Evolutionary conservation across 2,329 filamentous ascomycete species (phyloP), one percentile per base, ranked within the genome.

Genomic region (Colletotrichum sp.): DNA sequence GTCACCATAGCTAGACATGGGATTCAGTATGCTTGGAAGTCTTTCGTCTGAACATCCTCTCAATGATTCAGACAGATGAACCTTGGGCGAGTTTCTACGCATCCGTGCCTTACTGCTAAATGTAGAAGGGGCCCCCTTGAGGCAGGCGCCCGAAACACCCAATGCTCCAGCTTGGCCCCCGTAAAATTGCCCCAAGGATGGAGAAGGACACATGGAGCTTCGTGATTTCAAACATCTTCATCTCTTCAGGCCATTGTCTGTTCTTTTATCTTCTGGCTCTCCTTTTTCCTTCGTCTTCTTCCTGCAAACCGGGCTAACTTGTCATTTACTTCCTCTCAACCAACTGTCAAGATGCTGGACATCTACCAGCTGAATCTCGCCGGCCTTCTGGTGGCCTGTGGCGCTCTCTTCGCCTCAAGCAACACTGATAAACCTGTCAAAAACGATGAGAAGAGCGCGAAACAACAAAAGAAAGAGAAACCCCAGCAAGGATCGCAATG

Each of bases 311-410:
- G 3, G 21, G 6, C 10, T 8, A 6, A 18, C 4, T 18, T 9
- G 26, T 9, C 16, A 28, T 21, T 28, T 30, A 16, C 16, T 34
- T 34, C 24, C 18, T 16, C 15, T 61, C 58, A 34, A 28, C 8
- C 24, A 58, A 28, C 8, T 58, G 13, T 18, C 57, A 60, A 57
- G 12, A 79, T 77, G 61, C 80, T 83, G 74, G 82, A 84, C 72
- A 79, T 79, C n/a, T 85, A 85, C 77, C 82, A 83, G 72, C 73
- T 81, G 68, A 84, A 82, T 77, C 79, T 85, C n/a, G 77, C 80
- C 4, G 79, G 78, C 74, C 78, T 85, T 21, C 78, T 85, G 18
- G 79, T 81, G 52, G 79, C 84, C 65, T 85, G 83, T 72, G 81
- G 79, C 52, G 76, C 78, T 21, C 74, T 30, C 78, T 81, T 74